These are phyloP conservation scores for Xylariaceae sp. DNA, from an alignment of 2,329 filamentous ascomycete species.

Conservation along the genomic window DNA sequence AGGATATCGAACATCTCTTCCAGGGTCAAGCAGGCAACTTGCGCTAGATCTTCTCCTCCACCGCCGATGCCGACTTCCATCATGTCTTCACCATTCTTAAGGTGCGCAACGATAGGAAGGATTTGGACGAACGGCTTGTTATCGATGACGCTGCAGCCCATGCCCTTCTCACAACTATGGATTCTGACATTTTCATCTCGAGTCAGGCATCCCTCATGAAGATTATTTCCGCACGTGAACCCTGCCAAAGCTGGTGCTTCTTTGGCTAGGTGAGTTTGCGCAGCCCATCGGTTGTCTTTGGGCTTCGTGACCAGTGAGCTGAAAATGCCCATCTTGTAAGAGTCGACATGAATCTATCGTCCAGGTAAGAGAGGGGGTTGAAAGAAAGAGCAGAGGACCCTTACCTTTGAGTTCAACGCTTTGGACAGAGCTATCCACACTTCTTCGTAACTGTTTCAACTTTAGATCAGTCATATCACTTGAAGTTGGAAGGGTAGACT, in stretches of 20 bases:
- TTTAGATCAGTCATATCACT: constrained; percentile 3
- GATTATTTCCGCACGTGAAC: constrained; percentile 68
- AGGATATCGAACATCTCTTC: constrained; percentile 50
- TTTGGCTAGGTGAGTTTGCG: constrained; percentile 42
- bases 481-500: background rate
- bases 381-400: background rate
- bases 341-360: constrained; percentile 73
- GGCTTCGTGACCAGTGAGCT: constrained; percentile 51
- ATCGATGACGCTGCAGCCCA: constrained; percentile 49
- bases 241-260: constrained; percentile 69
- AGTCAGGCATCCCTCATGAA: constrained; percentile 69
- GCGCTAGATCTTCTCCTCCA: constrained; percentile 70
- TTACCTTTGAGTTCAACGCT: constrained; percentile 60
- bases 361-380: constrained; percentile 5
- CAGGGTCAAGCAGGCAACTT: constrained; percentile 56
- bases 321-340: constrained; percentile 75
- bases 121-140: constrained; percentile 65
- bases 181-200: constrained; percentile 58
- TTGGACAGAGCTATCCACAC: constrained; percentile 81
- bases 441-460: constrained; percentile 73
- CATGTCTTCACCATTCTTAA: constrained; percentile 57
- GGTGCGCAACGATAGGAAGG: constrained; percentile 68
- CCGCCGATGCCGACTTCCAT: constrained; percentile 74
- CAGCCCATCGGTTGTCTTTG: constrained; percentile 36
- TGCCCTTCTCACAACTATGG: constrained; percentile 81